Evolutionary conservation across 2,329 filamentous ascomycete species (phyloP).

Genomic region (Epichloe uncinata): DNA sequence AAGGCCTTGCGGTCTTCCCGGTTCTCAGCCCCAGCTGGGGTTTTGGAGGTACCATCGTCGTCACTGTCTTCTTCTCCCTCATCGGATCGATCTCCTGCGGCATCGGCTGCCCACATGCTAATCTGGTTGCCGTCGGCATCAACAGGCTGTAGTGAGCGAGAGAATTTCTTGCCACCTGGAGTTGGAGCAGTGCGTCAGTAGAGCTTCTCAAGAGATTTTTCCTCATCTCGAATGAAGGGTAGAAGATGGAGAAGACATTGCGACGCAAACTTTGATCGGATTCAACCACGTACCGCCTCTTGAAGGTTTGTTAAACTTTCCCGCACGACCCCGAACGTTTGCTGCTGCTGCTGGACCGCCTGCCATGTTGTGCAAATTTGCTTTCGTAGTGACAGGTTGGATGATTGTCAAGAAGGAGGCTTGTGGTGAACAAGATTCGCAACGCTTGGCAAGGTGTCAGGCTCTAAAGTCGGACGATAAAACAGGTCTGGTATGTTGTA

Average conservation of each 20-base stretch:
- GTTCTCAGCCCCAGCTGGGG: constrained; percentile 37
- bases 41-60: constrained; percentile 28
- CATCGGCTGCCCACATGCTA: constrained; percentile 69
- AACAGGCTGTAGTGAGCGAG: constrained; percentile 74
- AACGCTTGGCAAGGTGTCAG: not conserved
- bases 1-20: constrained; percentile 80
- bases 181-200: not conserved
- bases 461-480: not conserved
- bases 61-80: constrained; percentile 40
- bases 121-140: constrained; percentile 82
- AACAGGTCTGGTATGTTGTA: not conserved
- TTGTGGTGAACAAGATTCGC: not conserved
- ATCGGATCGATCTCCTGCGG: constrained; percentile 39
- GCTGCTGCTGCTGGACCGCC: constrained; percentile 27
- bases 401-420: not conserved
- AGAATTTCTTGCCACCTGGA: constrained; percentile 88
- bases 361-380: constrained; percentile 27
- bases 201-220: not conserved
- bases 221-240: not conserved
- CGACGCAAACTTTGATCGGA: not conserved
- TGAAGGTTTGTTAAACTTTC: constrained; percentile 90
- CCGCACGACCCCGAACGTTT: constrained; percentile 61
- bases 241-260: not conserved
- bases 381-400: not conserved
- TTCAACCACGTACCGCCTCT: constrained; percentile 56